Conservation (phyloP, 495 filamentous ascomycete species). For the Penicillium nucicola region DNA sequence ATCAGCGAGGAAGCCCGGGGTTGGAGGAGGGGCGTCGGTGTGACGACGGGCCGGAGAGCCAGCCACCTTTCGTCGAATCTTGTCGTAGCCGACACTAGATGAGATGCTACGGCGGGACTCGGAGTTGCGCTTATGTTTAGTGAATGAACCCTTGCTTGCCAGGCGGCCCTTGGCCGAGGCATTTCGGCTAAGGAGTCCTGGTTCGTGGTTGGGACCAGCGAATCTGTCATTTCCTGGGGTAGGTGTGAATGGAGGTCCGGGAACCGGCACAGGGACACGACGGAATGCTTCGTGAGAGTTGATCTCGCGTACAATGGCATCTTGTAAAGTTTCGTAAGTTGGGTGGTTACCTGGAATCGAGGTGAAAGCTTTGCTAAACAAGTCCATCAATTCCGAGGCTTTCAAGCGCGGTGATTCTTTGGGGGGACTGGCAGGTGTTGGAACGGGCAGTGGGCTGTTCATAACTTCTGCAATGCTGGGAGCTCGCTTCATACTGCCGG, state of each 20-base stretch:
- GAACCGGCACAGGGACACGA: slow-evolving; percentile 32
- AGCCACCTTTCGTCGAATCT: slow-evolving; percentile 17
- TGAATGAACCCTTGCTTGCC: slow-evolving; percentile 33
- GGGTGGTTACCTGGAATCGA: slow-evolving; percentile 33
- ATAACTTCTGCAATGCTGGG: slow-evolving; percentile 47
- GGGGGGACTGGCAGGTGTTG: slow-evolving; percentile 16
- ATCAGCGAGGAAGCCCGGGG: slow-evolving; percentile 30
- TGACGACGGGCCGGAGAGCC: slow-evolving; percentile 30
- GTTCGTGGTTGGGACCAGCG: slow-evolving; percentile 1
- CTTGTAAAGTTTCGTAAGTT: slow-evolving; percentile 44
- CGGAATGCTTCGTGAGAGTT: slow-evolving; percentile 48
- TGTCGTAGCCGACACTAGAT: slow-evolving; percentile 23
- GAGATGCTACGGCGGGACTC: slow-evolving; percentile 36
- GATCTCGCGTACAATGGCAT: slow-evolving; percentile 47
- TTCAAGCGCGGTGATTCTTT: slow-evolving; percentile 27
- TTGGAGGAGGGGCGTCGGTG: slow-evolving; percentile 39
- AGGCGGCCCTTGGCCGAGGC: slow-evolving; percentile 18
- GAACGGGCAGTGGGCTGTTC: slow-evolving; percentile 36
- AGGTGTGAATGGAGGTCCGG: slow-evolving; percentile 38
- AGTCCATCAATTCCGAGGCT: slow-evolving; percentile 42
- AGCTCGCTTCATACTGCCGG: slow-evolving; percentile 21
- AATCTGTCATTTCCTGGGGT: slow-evolving; percentile 25
- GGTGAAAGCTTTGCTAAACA: slow-evolving; percentile 39
- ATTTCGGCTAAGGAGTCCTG: slow-evolving; percentile 18
- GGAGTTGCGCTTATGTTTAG: slow-evolving; percentile 28